Evolutionary conservation across 192 early-diverging fungal species (phyloP), one percentile per base, ranked within the genome.

Genomic region (Coemansia sp.): DNA sequence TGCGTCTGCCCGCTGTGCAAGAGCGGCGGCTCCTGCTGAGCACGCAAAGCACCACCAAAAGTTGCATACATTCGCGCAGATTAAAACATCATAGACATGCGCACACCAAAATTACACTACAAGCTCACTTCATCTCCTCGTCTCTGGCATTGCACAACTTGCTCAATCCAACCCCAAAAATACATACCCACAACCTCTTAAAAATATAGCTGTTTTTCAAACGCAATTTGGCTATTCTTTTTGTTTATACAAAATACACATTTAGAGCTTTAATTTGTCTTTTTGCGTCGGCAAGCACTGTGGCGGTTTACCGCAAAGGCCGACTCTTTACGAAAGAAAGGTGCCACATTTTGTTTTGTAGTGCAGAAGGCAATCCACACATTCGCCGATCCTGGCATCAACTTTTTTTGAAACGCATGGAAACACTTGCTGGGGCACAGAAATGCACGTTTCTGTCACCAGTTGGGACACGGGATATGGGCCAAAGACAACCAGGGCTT

Each of bases 161-260:
- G 27, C 27, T 5, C 27, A 41, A 41, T 10, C 8, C 39, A 41
- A 9, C 8, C 39, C 4, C 4, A 41, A 41, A 41, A 41, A 41
- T 41, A 41, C 39, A 43, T n/a, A 43, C 14, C 12, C 41, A 6
- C 29, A 6, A 31, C 29, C 6, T 31, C 29, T 31, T n/a, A 54
- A 54, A 55, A 55, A 55, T 55, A 55, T 55, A 55, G 53, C 53
- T 17, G 27, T n/a, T 11, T n/a, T n/a, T n/a, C 41, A 14, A 55
- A 27, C 53, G 26, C 11, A 26, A 29, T 17, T 27, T 55, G 26
- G 53, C 53, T 55, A 55, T 55, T 55, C 53, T 55, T 55, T 21
- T 55, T 55, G 53, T 55, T 17, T n/a, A 55, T 55, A 55, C 10
- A 26, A 27, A 55, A 53, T 35, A 35, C 31, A 35, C 31, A 16